Percentiles rank a stretch among this genome's conserved stretches.
Conservation (phyloP, 441 rosid genomes). For the Pelargonium cotyledonis region DNA sequence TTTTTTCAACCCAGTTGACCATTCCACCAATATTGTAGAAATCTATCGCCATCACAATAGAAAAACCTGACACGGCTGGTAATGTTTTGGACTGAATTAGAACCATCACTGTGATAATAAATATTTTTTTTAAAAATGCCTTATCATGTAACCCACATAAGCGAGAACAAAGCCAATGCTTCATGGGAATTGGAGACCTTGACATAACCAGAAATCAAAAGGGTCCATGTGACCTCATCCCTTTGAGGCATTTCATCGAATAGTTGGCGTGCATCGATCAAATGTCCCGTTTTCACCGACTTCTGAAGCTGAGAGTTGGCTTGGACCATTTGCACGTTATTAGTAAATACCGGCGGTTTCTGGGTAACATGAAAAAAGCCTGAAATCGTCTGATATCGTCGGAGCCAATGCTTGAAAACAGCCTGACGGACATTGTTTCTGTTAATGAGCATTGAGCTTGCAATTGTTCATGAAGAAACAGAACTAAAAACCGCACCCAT, state of each 20-base stretch:
- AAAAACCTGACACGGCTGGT: no score
- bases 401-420: conserved; percentile 31
- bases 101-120: no score
- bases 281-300: conserved; percentile 30
- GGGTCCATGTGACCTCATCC: conserved; percentile 74
- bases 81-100: no score
- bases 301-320: conserved; percentile 35
- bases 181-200: conserved; percentile 34
- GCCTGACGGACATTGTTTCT: conserved; percentile 5
- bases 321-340: conserved; percentile 26
- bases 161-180: conserved; percentile 54
- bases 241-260: conserved; percentile 62
- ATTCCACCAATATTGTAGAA: no score
- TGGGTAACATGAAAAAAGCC: conserved; percentile 5
- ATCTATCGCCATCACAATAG: no score
- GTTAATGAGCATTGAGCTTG: no score
- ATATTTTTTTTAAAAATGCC: conserved; percentile 24
- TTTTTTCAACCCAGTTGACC: no score
- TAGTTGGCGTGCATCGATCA: conserved; percentile 52
- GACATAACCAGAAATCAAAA: conserved; percentile 59
- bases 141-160: conserved; percentile 62
- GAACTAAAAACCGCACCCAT: no score
- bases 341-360: conserved; percentile 8
- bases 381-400: conserved; percentile 15
- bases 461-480: no score